phyloP scores from a whole-genome alignment of 2,329 filamentous ascomycete genomes.

The Eutypella sp. region DNA sequence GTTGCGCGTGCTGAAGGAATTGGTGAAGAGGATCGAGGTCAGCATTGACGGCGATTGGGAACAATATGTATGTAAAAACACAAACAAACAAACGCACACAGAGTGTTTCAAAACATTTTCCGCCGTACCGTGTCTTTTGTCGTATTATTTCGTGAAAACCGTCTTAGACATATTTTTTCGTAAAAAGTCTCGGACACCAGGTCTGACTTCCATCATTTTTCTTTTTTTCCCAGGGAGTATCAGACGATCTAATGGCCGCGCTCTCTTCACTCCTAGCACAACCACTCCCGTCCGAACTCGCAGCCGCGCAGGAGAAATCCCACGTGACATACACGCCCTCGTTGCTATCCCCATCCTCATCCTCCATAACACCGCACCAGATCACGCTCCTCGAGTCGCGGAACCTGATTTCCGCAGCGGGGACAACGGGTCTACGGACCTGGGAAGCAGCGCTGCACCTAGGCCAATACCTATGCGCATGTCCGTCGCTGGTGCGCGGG shows the following conservation, averaged over 20 bases:
- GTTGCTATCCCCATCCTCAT: conserved; percentile 15
- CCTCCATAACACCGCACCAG: conserved; percentile 7
- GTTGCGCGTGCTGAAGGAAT: conserved; percentile 65
- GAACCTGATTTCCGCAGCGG: conserved; percentile 62
- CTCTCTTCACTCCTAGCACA: conserved; percentile 61
- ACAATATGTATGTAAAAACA: conserved; percentile 65
- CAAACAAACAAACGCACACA: conserved; percentile 1
- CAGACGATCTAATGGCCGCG: conserved; percentile 69
- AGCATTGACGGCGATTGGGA: conserved; percentile 79
- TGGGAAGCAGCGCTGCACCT: conserved; percentile 79
- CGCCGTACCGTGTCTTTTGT: no score
- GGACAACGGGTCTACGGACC: conserved; percentile 72
- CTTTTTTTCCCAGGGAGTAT: conserved; percentile 62
- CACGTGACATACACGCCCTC: conserved; percentile 67
- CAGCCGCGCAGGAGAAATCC: conserved; percentile 64
- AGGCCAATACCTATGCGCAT: conserved; percentile 59
- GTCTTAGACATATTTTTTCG: no score
- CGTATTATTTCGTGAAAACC: no score
- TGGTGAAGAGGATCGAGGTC: conserved; percentile 65
- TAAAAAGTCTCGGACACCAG: no score
- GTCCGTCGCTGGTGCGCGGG: conserved; percentile 39
- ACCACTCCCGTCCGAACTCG: conserved; percentile 58
- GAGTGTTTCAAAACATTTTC: no score
- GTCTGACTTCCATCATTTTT: conserved; percentile 7
- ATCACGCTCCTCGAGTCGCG: conserved; percentile 67